Percentiles rank a stretch among this genome's conserved stretches.
Evolutionary conservation across 441 rosid species (phyloP).

Genomic region (Erodium trifolium): DNA sequence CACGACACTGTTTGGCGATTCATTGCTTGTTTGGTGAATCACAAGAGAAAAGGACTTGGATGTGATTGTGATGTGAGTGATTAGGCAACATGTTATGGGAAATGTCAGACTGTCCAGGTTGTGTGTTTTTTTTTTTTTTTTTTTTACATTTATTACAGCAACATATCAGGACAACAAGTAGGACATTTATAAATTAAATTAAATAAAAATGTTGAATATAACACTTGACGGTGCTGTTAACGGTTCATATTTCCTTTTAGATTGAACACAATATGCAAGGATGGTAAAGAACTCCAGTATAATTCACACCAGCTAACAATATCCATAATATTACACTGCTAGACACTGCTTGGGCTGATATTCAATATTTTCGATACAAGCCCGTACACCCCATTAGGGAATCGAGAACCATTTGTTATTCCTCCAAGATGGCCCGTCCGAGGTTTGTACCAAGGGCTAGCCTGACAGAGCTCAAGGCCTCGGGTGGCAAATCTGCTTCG

Average conservation of each 20-base stretch:
- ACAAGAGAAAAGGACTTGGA: background rate
- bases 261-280: background rate
- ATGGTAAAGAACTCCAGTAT: background rate
- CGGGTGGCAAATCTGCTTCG: slow-evolving; percentile 50
- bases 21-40: background rate
- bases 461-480: slow-evolving; percentile 58
- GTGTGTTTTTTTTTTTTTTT: background rate
- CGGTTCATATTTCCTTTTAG: background rate
- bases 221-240: too few relatives aligned
- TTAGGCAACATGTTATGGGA: background rate
- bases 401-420: slow-evolving; percentile 23
- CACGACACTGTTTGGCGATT: background rate
- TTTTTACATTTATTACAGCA: too few relatives aligned
- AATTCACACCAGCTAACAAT: background rate
- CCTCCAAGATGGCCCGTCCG: slow-evolving; percentile 75
- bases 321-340: background rate
- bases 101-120: background rate
- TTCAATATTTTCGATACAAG: too few relatives aligned
- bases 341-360: background rate
- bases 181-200: too few relatives aligned
- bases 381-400: background rate
- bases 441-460: slow-evolving; percentile 75
- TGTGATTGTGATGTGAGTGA: background rate
- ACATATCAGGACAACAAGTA: background rate
- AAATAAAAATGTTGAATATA: too few relatives aligned